Evolutionary conservation across 208 protist species (phyloP).

Genomic region (Herpetomonas samuelpessoai): DNA sequence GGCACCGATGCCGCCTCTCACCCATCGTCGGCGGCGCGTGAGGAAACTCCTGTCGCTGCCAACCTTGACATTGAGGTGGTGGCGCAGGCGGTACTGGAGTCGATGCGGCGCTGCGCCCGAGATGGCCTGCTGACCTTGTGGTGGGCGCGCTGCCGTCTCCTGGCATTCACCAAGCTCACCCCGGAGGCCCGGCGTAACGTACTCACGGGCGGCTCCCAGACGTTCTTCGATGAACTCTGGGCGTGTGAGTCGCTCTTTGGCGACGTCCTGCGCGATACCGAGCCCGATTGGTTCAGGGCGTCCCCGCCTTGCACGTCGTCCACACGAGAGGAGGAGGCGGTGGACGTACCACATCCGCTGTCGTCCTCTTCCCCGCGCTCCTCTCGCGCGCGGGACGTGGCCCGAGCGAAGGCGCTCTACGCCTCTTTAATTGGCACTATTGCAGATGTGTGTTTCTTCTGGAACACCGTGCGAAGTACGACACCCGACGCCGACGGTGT

Average conservation of each 20-base stretch:
- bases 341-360: not conserved
- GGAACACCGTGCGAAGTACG: slow-evolving; percentile 4
- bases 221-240: slow-evolving; percentile 66
- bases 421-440: slow-evolving; percentile 61
- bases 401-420: slow-evolving; percentile 26
- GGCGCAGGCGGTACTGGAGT: slow-evolving; percentile 37
- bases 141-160: slow-evolving; percentile 80
- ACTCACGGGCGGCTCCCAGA: slow-evolving; percentile 31
- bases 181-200: slow-evolving; percentile 29
- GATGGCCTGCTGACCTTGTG: slow-evolving; percentile 48
- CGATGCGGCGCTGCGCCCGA: slow-evolving; percentile 41
- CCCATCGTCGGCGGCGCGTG: not conserved
- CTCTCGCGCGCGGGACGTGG: not conserved
- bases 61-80: slow-evolving; percentile 4
- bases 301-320: slow-evolving; percentile 12
- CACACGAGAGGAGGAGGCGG: slow-evolving; percentile 8
- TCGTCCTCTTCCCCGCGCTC: not conserved
- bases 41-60: not conserved
- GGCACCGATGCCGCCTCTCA: not conserved
- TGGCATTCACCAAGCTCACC: slow-evolving; percentile 45
- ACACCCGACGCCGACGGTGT: no score
- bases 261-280: slow-evolving; percentile 35
- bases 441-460: slow-evolving; percentile 60
- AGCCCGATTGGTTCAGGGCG: slow-evolving; percentile 14
- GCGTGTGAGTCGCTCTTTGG: slow-evolving; percentile 33